Evolutionary conservation across 148 eudicot genomes (phyloP), one percentile per base, ranked within the genome.

Genomic region (Amaranthus palmeri): DNA sequence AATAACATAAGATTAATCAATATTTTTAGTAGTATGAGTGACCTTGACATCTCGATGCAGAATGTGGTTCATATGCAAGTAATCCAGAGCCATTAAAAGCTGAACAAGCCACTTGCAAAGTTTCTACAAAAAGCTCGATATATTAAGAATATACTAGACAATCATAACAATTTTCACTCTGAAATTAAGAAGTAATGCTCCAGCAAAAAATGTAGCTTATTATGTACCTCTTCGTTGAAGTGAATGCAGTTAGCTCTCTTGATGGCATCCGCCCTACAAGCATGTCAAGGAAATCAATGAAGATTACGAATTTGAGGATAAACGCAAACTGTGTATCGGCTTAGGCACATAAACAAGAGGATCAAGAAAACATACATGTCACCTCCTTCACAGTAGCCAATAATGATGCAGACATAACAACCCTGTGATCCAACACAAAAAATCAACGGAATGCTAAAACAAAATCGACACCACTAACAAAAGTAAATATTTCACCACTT

Each of bases 31-130:
- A 69, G 0, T 45, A 45, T 13, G 59, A 78, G 82, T 75, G 41
- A 92, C 97, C 93, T 92, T 92, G 72, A 92, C 93, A 78, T 92
- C 97, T 72, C 97, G 92, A 72, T 92, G 97, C 78, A 92, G 86
- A 61, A 92, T 85, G 79, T 90, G 88, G 65, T 92, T 88, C 67
- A 74, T 70, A 76, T 92, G 96, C 81, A 92, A 76, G 83, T 92
- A 90, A 82, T 92, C 96, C 65, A 92, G 92, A 3, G 97, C 96
- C 86, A 88, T 82, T 70, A 92, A 73, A 77, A 92, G 90, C 73
- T 92, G 93, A 82, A 90, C 96, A 42, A 92, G 78, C 97, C 97
- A 92, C 81, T 92, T 92, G 82, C 93, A 88, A 54, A 92, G 87
- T 81, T 87, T 88, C 97, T 92, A 79, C 75, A 78, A 53, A 65